Evolutionary conservation across 441 rosid genomes (phyloP).

Genomic region (Capsella rubella): DNA sequence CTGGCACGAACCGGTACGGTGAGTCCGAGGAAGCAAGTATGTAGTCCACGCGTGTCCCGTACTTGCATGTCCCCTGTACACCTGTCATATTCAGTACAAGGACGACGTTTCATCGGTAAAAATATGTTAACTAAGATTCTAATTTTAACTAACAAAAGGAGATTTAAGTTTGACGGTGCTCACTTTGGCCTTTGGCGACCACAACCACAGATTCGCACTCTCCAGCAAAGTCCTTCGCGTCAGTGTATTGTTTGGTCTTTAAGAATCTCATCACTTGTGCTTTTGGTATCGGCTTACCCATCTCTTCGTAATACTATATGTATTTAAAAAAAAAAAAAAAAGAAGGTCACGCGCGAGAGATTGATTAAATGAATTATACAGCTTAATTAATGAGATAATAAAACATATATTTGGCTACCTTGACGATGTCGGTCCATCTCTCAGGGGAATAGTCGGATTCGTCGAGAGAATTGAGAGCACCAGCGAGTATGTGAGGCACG

Average conservation of each 20-base stretch:
- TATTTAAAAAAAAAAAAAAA: too few relatives aligned
- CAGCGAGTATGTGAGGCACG: constrained; percentile 80
- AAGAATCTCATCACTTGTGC: constrained; percentile 84
- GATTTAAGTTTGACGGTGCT: constrained; percentile 11
- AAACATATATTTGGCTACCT: constrained; percentile 47
- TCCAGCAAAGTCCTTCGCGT: constrained; percentile 89
- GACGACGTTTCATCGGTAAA: not conserved
- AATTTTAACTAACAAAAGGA: not conserved
- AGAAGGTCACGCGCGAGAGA: too few relatives aligned
- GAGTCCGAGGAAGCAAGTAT: constrained; percentile 77
- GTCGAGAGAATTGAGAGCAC: constrained; percentile 91
- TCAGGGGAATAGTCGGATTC: constrained; percentile 84
- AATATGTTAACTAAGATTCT: not conserved
- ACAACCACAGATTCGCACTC: constrained; percentile 89
- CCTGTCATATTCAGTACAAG: constrained; percentile 46
- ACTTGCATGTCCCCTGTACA: constrained; percentile 97
- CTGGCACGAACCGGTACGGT: constrained; percentile 74
- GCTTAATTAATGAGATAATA: not conserved
- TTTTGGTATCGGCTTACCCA: constrained; percentile 95
- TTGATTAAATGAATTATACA: too few relatives aligned
- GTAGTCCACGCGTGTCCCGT: constrained; percentile 92
- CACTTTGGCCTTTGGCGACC: constrained; percentile 97
- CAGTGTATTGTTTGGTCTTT: constrained; percentile 74
- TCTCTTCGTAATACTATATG: constrained; percentile 80
- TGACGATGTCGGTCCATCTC: constrained; percentile 89